A percentile compares a stretch with the other conserved stretches of the same genome.
phyloP scores from a whole-genome alignment of 2,329 filamentous ascomycete species.

The Akanthomyces uredinophilus region DNA sequence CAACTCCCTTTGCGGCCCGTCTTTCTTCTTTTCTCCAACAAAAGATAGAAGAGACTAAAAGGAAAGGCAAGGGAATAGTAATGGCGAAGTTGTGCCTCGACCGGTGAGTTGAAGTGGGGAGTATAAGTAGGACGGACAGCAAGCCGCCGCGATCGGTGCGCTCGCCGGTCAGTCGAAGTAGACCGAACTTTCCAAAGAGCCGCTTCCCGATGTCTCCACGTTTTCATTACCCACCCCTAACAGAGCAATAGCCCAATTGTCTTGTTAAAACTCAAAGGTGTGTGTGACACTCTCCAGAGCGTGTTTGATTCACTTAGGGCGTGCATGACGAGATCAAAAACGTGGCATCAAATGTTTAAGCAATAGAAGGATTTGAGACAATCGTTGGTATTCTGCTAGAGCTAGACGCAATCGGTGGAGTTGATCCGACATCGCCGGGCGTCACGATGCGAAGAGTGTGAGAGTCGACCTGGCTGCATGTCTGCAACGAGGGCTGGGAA shows the following conservation, averaged over 20 bases:
- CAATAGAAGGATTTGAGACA: not conserved
- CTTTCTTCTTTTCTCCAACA: not conserved
- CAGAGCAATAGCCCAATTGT: not conserved
- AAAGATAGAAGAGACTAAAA: not conserved
- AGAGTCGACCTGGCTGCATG: not conserved
- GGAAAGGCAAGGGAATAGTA: not conserved
- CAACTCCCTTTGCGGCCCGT: not conserved
- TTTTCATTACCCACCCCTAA: not conserved
- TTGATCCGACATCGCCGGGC: not conserved
- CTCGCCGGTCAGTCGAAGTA: not conserved
- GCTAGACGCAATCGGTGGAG: not conserved
- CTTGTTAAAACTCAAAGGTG: not conserved
- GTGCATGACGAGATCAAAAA: not conserved
- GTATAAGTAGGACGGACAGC: not conserved
- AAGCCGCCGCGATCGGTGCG: slow-evolving; percentile 5
- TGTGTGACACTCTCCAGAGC: not conserved
- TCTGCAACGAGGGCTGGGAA: not conserved
- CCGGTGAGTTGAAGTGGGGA: not conserved
- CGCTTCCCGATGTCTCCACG: not conserved
- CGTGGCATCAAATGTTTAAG: not conserved
- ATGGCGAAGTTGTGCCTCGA: not conserved
- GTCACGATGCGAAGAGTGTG: not conserved
- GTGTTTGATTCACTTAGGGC: not conserved
- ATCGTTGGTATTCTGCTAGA: not conserved
- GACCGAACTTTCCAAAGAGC: not conserved